Percentiles rank a stretch among this genome's conserved stretches.
Evolutionary conservation across 2,329 filamentous ascomycete genomes (phyloP).

Genomic region (Colletotrichum filicis): DNA sequence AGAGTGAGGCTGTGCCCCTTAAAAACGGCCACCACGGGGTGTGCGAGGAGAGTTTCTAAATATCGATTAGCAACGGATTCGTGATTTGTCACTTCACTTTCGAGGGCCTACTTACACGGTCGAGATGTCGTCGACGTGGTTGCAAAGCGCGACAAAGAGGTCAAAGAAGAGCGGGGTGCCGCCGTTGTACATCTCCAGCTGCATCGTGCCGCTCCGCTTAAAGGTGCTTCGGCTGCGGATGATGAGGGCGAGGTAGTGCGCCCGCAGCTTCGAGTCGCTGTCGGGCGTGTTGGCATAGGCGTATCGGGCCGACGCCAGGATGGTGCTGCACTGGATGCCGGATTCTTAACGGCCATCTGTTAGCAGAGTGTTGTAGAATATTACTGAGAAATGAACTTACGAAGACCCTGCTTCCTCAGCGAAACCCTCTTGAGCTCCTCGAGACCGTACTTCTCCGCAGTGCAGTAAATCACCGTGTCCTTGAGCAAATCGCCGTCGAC

Average conservation of each 20-base stretch:
- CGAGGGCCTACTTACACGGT: conserved; percentile 59
- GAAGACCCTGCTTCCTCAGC: conserved; percentile 88
- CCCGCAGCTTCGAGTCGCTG: conserved; percentile 88
- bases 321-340: conserved; percentile 85
- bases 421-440: conserved; percentile 87
- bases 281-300: conserved; percentile 91
- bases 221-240: conserved; percentile 89
- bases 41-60: conserved; percentile 47
- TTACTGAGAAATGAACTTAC: conserved; percentile 50
- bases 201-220: conserved; percentile 95
- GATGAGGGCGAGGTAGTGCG: conserved; percentile 92
- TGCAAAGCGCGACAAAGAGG: conserved; percentile 91
- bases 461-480: conserved; percentile 92
- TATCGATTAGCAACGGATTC: conserved; percentile 33
- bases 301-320: conserved; percentile 87
- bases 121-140: conserved; percentile 82
- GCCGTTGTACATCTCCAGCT: conserved; percentile 91
- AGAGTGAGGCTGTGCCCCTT: background rate
- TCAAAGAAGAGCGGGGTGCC: conserved; percentile 90
- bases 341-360: conserved; percentile 60
- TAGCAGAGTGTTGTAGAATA: background rate
- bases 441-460: conserved; percentile 85
- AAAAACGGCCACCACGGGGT: conserved; percentile 53
- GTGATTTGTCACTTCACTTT: background rate
- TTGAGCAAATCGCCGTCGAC: conserved; percentile 78